Base-by-base conservation (phyloP, 257 asterid species). In the Primulina eburnea region DNA sequence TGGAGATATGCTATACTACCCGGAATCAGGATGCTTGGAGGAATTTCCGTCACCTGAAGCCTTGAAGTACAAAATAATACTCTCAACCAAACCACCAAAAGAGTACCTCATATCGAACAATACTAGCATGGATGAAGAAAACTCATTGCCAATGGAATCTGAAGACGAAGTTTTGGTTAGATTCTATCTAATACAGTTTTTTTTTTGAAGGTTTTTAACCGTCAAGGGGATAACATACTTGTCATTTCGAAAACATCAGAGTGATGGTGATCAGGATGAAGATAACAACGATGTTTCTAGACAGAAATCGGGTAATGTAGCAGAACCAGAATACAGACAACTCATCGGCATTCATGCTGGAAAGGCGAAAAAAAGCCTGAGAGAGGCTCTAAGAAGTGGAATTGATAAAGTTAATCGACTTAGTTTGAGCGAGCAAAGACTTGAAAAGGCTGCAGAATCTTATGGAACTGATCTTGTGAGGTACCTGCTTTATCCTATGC, bases 1-100 rank as follows among this genome's bases (percentile, higher is more conserved):
- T 53, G 99, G 97, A 73, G 99, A 90, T 7, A 83, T 89, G 91
- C 74, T 93, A n/a, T 87, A 87, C 68, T 80, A 68, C 70, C 99
- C 96, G 0, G 83, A 89, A 62, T 77, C 88, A 0, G 95, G 80
- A 60, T 32, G 29, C 78, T 69, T 84, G 72, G 96, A 84, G 73
- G 92, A 87, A 53, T 93, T 89, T 58, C 99, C 96, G 65, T 90
- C 99, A 8, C 96, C 97, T 0, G 90, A 93, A 75, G 80, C 71
- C 61, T 77, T 93, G 64, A 89, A 87, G 80, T 82, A 87, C 67
- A 86, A 76, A 53, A 83, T 93, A 30, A 80, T 93, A 69, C 91
- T 93, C n/a, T 93, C 97, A 1, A 93, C 99, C 0, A 90, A 93
- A 73, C 96, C 97, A 12, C 99, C 97, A 2, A 93, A 87, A 79